phyloP scores from a whole-genome alignment of 2,329 filamentous ascomycete genomes.

The Xylariomycetidae sp. region DNA sequence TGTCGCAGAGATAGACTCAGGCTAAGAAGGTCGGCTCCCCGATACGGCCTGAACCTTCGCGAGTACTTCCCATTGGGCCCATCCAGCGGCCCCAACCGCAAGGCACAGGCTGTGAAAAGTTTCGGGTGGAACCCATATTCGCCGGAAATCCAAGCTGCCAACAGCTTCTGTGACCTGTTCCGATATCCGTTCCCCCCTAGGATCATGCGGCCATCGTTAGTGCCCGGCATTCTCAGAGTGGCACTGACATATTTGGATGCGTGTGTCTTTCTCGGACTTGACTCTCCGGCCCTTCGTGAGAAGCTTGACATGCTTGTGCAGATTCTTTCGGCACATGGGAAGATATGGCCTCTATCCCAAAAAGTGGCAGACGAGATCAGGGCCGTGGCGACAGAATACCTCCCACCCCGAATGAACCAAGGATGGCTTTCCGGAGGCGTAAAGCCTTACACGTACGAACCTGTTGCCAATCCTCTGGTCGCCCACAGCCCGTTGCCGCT shows the following conservation, averaged over 20 bases:
- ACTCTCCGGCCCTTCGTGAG: constrained; percentile 25
- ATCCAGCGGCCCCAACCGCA: constrained; percentile 18
- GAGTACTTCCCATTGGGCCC: constrained; percentile 26
- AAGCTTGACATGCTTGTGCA: constrained; percentile 25
- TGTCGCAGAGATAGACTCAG: constrained; percentile 21
- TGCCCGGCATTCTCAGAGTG: constrained; percentile 18
- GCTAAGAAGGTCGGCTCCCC: constrained; percentile 19
- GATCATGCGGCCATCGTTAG: constrained; percentile 20
- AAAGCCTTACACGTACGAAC: too few species aligned
- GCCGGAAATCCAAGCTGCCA: constrained; percentile 27
- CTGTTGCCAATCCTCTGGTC: too few species aligned
- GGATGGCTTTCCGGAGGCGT: neutral
- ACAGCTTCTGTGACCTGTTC: constrained; percentile 26
- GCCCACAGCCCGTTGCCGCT: too few species aligned
- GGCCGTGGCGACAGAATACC: constrained; percentile 21
- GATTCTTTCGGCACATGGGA: constrained; percentile 26
- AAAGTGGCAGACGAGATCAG: constrained; percentile 29
- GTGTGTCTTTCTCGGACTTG: constrained; percentile 27
- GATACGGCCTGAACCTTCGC: constrained; percentile 22
- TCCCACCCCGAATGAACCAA: constrained; percentile 7
- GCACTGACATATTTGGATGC: constrained; percentile 27
- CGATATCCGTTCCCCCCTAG: constrained; percentile 23
- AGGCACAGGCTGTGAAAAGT: constrained; percentile 21
- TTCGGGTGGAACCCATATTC: constrained; percentile 25
- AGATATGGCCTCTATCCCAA: constrained; percentile 29